phyloP scores from a whole-genome alignment of 768 basidiomycete genomes.

The Suillus tomentosus region DNA sequence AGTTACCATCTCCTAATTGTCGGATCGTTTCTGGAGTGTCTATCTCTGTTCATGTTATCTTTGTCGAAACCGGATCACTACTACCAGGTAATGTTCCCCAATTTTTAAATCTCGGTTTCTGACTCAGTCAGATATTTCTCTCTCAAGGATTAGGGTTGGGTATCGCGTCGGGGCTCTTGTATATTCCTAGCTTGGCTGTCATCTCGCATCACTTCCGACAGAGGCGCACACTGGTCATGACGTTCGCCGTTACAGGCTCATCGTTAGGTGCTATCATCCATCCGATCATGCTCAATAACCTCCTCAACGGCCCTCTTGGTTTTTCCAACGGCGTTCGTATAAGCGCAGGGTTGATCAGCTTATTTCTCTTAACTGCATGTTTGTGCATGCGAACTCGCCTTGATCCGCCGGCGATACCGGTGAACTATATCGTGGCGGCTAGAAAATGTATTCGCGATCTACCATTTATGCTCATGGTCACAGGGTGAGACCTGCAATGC shows the following conservation, averaged over 20 bases:
- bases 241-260: neutral
- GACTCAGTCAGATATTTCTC: constrained; percentile 39
- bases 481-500: constrained; percentile 17
- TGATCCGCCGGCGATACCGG: neutral
- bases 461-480: constrained; percentile 27
- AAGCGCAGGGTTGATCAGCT: neutral
- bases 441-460: constrained; percentile 27
- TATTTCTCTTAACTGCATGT: neutral
- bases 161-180: constrained; percentile 43
- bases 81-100: constrained; percentile 30
- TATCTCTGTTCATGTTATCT: constrained; percentile 42
- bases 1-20: constrained; percentile 19
- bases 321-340: neutral
- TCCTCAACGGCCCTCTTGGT: neutral
- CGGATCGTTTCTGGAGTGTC: constrained; percentile 28
- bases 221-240: constrained; percentile 17
- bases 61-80: constrained; percentile 35
- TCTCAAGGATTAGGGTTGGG: constrained; percentile 46
- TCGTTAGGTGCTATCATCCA: neutral
- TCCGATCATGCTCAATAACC: neutral
- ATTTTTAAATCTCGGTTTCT: neutral
- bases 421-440: constrained; percentile 19
- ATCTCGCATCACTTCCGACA: constrained; percentile 47
- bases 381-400: constrained; percentile 1
- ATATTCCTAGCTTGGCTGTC: constrained; percentile 43